Evolutionary conservation across 208 protist genomes (phyloP).

Genomic region (Leishmania tarentolae): DNA sequence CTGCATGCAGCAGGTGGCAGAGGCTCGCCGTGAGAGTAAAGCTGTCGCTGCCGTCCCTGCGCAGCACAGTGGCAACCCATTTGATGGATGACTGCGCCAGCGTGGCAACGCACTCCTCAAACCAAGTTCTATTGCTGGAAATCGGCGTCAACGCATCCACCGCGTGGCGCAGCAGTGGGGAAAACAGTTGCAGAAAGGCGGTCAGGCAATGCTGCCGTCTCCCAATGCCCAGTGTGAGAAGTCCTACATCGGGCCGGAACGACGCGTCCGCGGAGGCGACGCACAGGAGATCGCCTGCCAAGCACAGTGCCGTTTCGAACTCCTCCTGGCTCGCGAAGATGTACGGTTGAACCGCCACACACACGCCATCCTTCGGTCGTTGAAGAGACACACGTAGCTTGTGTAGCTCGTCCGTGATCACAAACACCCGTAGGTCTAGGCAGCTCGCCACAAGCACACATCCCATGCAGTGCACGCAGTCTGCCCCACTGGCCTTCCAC

Average conservation of each 20-base stretch:
- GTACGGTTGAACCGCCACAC: constrained; percentile 43
- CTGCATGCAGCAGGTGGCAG: constrained; percentile 19
- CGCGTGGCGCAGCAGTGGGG: constrained; percentile 35
- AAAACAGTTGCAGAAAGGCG: constrained; percentile 61
- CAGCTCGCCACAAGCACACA: constrained; percentile 65
- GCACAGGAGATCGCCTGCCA: constrained; percentile 75
- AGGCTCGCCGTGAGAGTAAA: constrained; percentile 18
- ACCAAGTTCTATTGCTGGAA: constrained; percentile 38
- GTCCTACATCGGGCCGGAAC: constrained; percentile 39
- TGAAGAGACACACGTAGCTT: constrained; percentile 30
- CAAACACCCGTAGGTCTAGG: constrained; percentile 59
- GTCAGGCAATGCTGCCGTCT: constrained; percentile 50
- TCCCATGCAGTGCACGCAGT: constrained; percentile 61
- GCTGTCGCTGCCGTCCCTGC: constrained; percentile 1
- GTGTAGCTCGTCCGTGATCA: constrained; percentile 25
- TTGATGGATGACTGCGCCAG: constrained; percentile 4
- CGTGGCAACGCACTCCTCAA: constrained; percentile 36
- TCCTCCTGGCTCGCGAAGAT: constrained; percentile 34
- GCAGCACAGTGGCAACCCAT: constrained; percentile 7
- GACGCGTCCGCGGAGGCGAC: constrained; percentile 38
- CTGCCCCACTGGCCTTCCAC: constrained; percentile 26
- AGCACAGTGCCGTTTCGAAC: constrained; percentile 61
- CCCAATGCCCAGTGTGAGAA: constrained; percentile 49
- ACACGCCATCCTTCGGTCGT: neutral
- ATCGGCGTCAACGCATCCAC: constrained; percentile 37